These are phyloP conservation scores for Grosmannia clavigera DNA, from an alignment of 2,329 filamentous ascomycete genomes.

Conservation along the genomic window DNA sequence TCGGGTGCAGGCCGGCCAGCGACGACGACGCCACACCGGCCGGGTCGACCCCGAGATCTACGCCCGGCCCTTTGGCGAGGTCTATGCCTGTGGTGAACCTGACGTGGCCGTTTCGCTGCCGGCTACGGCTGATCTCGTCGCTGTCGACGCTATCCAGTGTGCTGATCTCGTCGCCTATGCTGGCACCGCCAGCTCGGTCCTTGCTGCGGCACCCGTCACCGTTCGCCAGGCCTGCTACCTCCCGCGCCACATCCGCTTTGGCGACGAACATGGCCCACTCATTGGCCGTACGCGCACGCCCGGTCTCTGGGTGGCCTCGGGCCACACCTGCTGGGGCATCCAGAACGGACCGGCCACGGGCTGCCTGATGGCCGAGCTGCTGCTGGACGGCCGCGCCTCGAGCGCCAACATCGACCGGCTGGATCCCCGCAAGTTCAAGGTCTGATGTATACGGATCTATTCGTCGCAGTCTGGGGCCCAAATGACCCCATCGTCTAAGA, in stretches of 20 bases:
- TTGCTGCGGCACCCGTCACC: constrained; percentile 57
- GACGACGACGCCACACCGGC: constrained; percentile 41
- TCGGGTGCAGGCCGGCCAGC: constrained; percentile 32
- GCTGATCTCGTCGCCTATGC: constrained; percentile 79
- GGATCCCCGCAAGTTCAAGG: constrained; percentile 53
- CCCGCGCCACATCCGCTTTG: constrained; percentile 56
- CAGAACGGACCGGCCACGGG: constrained; percentile 89
- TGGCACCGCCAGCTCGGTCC: constrained; percentile 46
- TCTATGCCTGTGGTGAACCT: constrained; percentile 87
- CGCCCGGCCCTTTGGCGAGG: constrained; percentile 73
- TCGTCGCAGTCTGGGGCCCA: background rate
- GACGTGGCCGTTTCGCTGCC: constrained; percentile 67
- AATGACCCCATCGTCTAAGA: background rate
- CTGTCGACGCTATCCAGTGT: constrained; percentile 63
- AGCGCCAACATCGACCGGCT: constrained; percentile 55
- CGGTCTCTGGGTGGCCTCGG: constrained; percentile 70
- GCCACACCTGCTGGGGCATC: constrained; percentile 97
- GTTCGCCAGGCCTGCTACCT: constrained; percentile 86
- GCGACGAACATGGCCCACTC: constrained; percentile 55
- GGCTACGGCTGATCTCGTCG: constrained; percentile 59
- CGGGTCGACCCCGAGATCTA: constrained; percentile 86
- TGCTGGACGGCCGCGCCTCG: constrained; percentile 58
- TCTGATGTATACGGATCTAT: constrained; percentile 22
- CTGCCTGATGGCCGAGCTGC: constrained; percentile 65
- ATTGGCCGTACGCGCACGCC: constrained; percentile 62